Conservation (phyloP, 805 yeast species). For the Deakozyma indianensis region DNA sequence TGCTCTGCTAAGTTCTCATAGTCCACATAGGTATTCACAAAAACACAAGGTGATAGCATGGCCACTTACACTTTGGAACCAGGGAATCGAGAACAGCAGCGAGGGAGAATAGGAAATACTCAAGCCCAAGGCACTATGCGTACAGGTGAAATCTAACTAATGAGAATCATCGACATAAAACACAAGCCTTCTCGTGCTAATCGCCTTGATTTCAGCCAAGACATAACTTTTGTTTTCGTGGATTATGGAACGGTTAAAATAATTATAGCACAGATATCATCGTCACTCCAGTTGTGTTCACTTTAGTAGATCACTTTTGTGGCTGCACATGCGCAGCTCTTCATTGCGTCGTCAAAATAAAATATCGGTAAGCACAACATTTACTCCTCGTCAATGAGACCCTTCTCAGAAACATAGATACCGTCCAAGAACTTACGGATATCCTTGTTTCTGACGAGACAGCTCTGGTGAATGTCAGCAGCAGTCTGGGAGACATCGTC, state of each 20-base stretch:
- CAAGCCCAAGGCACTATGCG: too few relatives aligned
- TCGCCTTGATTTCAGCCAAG: slow-evolving; percentile 2
- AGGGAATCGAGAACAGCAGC: too few relatives aligned
- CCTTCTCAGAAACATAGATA: slow-evolving; percentile 96
- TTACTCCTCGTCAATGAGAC: slow-evolving; percentile 52
- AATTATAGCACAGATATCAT: background rate
- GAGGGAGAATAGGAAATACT: too few relatives aligned
- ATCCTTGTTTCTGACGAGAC: slow-evolving; percentile 99
- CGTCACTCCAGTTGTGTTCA: background rate
- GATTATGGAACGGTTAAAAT: background rate
- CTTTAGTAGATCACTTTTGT: background rate
- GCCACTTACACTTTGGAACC: too few relatives aligned
- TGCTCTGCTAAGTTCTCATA: too few relatives aligned
- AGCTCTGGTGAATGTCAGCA: slow-evolving; percentile 95
- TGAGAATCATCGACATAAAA: background rate
- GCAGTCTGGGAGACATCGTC: slow-evolving; percentile 97
- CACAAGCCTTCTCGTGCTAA: slow-evolving; percentile 1
- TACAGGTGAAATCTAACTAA: too few relatives aligned
- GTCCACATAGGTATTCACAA: too few relatives aligned
- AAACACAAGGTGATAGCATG: too few relatives aligned
- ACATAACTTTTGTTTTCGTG: background rate
- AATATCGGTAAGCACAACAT: background rate
- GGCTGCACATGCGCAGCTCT: too few relatives aligned
- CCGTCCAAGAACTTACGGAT: slow-evolving; percentile 99
- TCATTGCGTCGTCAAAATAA: too few relatives aligned